These are phyloP conservation scores for Apiotrichum akiyoshidainum DNA, from an alignment of 1,284 basidiomycete species.

Conservation along the genomic window DNA sequence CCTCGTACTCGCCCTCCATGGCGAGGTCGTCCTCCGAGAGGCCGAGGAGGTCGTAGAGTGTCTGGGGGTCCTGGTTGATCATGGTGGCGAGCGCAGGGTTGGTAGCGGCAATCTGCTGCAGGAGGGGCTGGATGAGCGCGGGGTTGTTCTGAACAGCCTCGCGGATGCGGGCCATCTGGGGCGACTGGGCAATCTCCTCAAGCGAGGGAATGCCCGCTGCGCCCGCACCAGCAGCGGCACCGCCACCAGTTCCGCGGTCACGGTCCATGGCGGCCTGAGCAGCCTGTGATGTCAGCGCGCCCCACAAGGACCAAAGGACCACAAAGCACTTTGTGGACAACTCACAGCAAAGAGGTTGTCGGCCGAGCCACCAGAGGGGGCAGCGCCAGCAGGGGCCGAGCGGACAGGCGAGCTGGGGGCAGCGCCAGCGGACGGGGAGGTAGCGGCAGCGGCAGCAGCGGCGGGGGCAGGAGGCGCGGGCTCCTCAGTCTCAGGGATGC, in stretches of 20 bases:
- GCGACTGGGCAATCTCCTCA: constrained; percentile 57
- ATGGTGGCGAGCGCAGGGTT: constrained; percentile 72
- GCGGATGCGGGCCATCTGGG: constrained; percentile 66
- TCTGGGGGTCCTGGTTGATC: constrained; percentile 67
- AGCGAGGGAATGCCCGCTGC: constrained; percentile 15
- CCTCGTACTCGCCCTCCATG: constrained; percentile 51
- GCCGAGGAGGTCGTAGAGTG: constrained; percentile 64
- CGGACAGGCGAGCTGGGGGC: constrained; percentile 49
- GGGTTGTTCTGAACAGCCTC: constrained; percentile 73
- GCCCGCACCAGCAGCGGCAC: constrained; percentile 28
- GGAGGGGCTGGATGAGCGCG: constrained; percentile 66
- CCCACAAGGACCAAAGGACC: neutral
- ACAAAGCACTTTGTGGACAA: neutral
- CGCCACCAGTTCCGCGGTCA: constrained; percentile 44
- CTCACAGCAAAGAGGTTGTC: constrained; percentile 52
- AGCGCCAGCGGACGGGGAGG: constrained; percentile 52
- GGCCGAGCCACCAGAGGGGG: constrained; percentile 48
- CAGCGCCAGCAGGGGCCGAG: constrained; percentile 43
- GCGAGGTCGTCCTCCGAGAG: constrained; percentile 48
- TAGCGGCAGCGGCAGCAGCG: constrained; percentile 14
- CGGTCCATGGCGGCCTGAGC: constrained; percentile 51
- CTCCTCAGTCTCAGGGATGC: constrained; percentile 40
- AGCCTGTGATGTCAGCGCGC: constrained; percentile 23
- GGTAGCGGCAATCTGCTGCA: constrained; percentile 71
- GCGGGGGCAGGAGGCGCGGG: neutral